Base-by-base conservation (phyloP, 805 yeast species). In the Lachancea cidri region DNA sequence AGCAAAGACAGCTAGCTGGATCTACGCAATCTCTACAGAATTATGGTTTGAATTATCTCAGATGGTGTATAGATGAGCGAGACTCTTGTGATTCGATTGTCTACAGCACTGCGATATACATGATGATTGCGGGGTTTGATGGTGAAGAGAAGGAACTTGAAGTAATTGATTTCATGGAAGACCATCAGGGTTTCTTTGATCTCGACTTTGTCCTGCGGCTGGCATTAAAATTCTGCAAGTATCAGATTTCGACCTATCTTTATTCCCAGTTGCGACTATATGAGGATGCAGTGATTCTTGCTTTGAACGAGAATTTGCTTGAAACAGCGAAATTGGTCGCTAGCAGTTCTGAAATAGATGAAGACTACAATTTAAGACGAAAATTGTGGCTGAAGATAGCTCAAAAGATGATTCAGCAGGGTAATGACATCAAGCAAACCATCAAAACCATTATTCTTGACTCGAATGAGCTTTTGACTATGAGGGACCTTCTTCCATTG, bases 401-500 rank as follows among this genome's bases (percentile, higher is more conserved):
- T 0, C 57, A 55, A 34, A 57, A 56, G 30, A 55, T 60, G 36
- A 58, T 69, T 4, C 52, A 55, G 36, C 52, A 48, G 14, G 55
- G 49, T 14, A 38, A 39, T 1, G 68, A 64, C 33, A 44, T 60
- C 4, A 60, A 67, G 55, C 52, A 60, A 35, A 47, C 51, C 33
- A 48, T 64, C 60, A 44, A 60, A 63, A 29, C 64, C 47, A 44
- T 74, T 52, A 44, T 62, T 65, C 39, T 58, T 61, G 69, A 65
- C 14, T 73, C 73, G 17, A 69, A 77, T 48, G 76, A 71, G 13
- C 53, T 74, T 11, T 57, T 85, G 16, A 74, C 81, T 3, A 79
- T 93, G 33, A 88, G 85, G 47, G 98, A 93, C 53, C 56, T 93
- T 31, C 64, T 93, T 38, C 94, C 94, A 2, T 66, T 86, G 24